Base-by-base conservation (phyloP, 1,284 basidiomycete species). In the Apiotrichum brassicae region DNA sequence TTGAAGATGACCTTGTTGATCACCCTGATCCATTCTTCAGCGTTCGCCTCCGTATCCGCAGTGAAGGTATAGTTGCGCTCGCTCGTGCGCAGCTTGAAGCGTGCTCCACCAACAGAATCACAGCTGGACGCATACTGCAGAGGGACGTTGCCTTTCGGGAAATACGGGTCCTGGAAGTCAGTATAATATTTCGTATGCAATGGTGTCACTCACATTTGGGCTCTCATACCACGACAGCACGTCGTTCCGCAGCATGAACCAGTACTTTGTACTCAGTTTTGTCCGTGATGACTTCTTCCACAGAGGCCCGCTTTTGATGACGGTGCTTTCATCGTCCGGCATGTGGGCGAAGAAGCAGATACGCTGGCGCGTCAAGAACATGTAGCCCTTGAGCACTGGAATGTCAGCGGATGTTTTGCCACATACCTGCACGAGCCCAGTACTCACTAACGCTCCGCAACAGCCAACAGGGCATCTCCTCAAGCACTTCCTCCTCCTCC, bases 301-400 rank as follows among this genome's bases (percentile, higher is more conserved):
- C 44, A 94, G 74, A 2, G 83, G 82, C 0, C 89, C 90, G 0
- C 87, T 89, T 71, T 93, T 93, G 41, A 92, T 77, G 1, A 92
- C 76, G 76, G 89, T 84, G 63, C 90, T 85, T 86, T 92, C 89
- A 76, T 84, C 78, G 19, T 82, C 78, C 7, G 88, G 87, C 79
- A 98, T 84, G 68, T 94, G 91, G 0, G 94, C 94, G 69, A 97
- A 97, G 76, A 97, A 98, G 75, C 93, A 97, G 23, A 97, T 73
- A 64, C 94, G 87, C 4, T 84, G 82, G 58, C 86, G 86, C 2
- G 94, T 97, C 38, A 97, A 77, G 70, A 94, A 98, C 81, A 97
- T 87, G 69, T 94, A 95, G 16, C 93, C 93, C 73, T 97, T 92
- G 19, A 98, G 78, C 61, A 97, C 87, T 91, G 50, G n/a, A 4